Evolutionary conservation across 768 basidiomycete species (phyloP).

Genomic region (Podaxis pistillaris): DNA sequence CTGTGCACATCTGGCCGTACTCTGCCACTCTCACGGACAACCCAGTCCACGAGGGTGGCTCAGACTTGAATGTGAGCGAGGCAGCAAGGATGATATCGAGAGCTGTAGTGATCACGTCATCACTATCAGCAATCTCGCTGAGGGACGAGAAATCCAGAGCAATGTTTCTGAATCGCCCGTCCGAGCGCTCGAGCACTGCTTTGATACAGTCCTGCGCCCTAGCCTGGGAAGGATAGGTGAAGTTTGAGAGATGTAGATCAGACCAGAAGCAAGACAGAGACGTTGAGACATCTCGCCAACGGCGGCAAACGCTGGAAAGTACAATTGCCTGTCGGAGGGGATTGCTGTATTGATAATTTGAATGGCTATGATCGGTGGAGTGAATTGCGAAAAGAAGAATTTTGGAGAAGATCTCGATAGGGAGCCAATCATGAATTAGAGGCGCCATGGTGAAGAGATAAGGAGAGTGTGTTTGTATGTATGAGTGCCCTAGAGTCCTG

Average conservation of each 20-base stretch:
- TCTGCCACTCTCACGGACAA: background rate
- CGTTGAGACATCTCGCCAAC: background rate
- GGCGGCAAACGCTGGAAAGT: background rate
- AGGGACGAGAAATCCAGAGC: background rate
- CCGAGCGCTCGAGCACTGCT: background rate
- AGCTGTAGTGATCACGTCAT: background rate
- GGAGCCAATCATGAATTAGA: background rate
- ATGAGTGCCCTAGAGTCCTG: background rate
- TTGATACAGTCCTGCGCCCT: background rate
- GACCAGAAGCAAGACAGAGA: background rate
- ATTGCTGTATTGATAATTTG: background rate
- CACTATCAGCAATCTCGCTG: background rate
- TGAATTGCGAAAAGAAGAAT: background rate
- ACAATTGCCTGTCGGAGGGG: background rate
- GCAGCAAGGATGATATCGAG: background rate
- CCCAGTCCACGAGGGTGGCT: background rate
- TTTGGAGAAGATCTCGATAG: background rate
- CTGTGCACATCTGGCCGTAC: background rate
- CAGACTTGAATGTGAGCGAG: background rate
- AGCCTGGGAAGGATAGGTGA: background rate
- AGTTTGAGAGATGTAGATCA: background rate
- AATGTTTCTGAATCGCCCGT: background rate
- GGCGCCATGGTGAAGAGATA: background rate
- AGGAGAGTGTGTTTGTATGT: background rate
- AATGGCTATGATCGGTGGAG: background rate